Base-by-base conservation (phyloP, 176 grass and related monocot species). In the Ensete glaucum region DNA sequence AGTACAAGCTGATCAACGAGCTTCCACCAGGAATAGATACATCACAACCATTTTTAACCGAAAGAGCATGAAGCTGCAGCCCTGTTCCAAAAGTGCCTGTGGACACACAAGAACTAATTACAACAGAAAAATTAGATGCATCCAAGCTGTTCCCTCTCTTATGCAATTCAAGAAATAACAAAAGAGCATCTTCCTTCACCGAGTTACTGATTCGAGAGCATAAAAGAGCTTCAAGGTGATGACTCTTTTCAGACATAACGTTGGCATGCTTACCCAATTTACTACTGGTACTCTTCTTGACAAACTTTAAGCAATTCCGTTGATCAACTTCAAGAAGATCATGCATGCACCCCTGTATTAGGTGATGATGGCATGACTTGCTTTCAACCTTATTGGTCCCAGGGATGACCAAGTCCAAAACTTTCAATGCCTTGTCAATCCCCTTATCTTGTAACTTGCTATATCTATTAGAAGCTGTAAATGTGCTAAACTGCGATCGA, bases 1-100 rank as follows among this genome's bases (percentile, higher is more conserved):
- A 81, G 82, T 88, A 88, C 60, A 88, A 88, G 59, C 76, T 88
- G 67, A 92, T 86, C 56, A 86, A 78, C 43, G 86, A 88, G 50
- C 72, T 88, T 13, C 86, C 86, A 6, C 63, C 25, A 64, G 56
- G 56, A 16, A 84, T 34, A 69, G 79, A 84, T 10, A 75, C 71
- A 27, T 71, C 75, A 67, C 25, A 76, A n/a, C 74, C 74, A 21
- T 23, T 50, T 76, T 76, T 76, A 48, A 76, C 34, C 15, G 9
- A 51, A 48, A 64, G 10, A 86, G 81, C 78, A 79, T 92, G 86
- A 79, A 92, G 69, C 53, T 92, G 86, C 55, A 49, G n/a, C n/a
- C 75, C 83, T 29, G 64, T 20, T n/a, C 20, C 50, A 73, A 73
- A 55, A 73, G 22, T 23, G 3, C 72, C 51, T 25, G 24, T 27